Percentiles rank a stretch among this genome's conserved stretches.
These are phyloP conservation scores for Podila horticola DNA, from an alignment of 192 early-diverging fungal species.

Conservation along the genomic window DNA sequence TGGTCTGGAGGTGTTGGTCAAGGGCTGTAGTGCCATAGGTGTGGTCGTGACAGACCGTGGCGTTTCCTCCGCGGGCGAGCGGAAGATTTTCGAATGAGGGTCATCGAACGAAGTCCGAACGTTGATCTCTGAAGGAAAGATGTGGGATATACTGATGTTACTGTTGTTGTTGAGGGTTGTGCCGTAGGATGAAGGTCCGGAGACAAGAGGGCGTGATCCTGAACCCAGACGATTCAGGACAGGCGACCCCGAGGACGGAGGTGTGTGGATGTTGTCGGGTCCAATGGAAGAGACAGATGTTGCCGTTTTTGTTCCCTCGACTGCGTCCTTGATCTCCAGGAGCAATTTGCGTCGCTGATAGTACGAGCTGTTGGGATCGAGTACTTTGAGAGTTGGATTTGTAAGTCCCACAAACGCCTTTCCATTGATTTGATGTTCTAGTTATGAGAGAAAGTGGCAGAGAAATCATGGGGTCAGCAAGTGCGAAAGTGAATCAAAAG, in stretches of 20 bases:
- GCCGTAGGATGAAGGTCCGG: slow-evolving; percentile 16
- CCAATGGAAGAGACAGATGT: slow-evolving; percentile 32
- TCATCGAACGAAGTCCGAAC: slow-evolving; percentile 32
- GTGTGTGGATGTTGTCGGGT: slow-evolving; percentile 22
- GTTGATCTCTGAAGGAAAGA: slow-evolving; percentile 10
- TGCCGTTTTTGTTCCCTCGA: slow-evolving; percentile 37
- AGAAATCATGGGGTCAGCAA: neutral
- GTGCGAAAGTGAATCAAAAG: neutral
- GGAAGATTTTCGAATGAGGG: neutral
- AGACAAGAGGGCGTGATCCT: slow-evolving; percentile 23
- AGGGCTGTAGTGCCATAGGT: slow-evolving; percentile 33
- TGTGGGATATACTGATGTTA: slow-evolving; percentile 10
- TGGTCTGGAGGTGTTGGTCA: slow-evolving; percentile 9
- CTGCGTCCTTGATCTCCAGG: slow-evolving; percentile 43
- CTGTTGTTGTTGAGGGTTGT: slow-evolving; percentile 16
- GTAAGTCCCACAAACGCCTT: slow-evolving; percentile 36
- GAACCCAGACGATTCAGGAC: slow-evolving; percentile 42
- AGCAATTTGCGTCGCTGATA: slow-evolving; percentile 42
- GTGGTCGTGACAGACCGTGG: slow-evolving; percentile 22
- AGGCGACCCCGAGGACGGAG: slow-evolving; percentile 31
- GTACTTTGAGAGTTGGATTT: slow-evolving; percentile 17
- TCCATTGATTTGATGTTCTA: slow-evolving; percentile 42
- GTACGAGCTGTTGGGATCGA: slow-evolving; percentile 40
- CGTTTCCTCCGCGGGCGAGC: slow-evolving; percentile 26
- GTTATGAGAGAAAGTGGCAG: neutral